Evolutionary conservation across 257 asterid species (phyloP).

Genomic region (Solanum appendiculatum): DNA sequence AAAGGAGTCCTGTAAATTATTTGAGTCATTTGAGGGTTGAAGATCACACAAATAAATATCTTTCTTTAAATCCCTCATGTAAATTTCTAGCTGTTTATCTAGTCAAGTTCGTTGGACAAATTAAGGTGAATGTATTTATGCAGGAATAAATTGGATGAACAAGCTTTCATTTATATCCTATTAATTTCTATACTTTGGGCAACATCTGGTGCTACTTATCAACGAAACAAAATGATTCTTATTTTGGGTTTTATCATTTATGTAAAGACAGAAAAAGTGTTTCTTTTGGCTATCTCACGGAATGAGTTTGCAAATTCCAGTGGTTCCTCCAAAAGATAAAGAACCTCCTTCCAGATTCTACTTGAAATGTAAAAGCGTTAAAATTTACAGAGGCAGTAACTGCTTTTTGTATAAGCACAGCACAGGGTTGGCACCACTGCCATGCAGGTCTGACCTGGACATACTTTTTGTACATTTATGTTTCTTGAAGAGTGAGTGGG

Average conservation of each 20-base stretch:
- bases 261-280: not conserved
- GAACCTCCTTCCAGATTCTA: not conserved
- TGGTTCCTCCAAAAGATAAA: not conserved
- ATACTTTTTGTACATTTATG: not conserved
- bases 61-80: not conserved
- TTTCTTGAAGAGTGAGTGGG: not conserved
- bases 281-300: not conserved
- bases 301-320: not conserved
- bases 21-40: not conserved
- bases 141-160: not conserved
- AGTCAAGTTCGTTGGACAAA: not conserved
- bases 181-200: not conserved
- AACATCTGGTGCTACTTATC: not conserved
- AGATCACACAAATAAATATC: not conserved
- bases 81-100: not conserved
- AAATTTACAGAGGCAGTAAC: not conserved
- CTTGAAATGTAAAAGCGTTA: not conserved
- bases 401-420: not conserved
- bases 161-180: not conserved
- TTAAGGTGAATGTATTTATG: not conserved
- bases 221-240: not conserved
- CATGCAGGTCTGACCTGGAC: not conserved
- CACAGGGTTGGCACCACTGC: not conserved
- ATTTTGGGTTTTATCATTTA: not conserved
- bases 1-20: constrained; percentile 5